phyloP scores from a whole-genome alignment of 768 basidiomycete genomes.

The Suillus hirtellus region DNA sequence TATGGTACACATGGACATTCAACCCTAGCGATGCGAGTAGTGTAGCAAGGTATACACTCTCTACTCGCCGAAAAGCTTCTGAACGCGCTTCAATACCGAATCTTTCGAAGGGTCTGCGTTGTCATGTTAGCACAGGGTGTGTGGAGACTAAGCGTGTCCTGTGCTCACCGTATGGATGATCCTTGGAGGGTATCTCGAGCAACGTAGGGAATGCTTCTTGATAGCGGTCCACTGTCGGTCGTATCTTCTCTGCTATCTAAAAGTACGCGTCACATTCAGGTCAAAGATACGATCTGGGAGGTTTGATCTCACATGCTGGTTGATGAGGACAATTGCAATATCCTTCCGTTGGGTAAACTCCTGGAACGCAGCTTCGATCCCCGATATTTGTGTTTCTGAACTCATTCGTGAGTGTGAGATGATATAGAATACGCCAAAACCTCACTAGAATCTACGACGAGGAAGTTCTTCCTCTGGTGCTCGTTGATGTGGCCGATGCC shows the following conservation, averaged over 20 bases:
- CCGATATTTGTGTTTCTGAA: slow-evolving; percentile 85
- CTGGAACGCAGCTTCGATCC: slow-evolving; percentile 90
- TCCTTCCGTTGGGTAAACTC: slow-evolving; percentile 95
- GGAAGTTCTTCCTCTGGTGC: slow-evolving; percentile 95
- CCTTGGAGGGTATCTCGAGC: slow-evolving; percentile 97
- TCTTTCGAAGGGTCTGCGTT: slow-evolving; percentile 91
- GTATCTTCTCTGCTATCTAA: slow-evolving; percentile 95
- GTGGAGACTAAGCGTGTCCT: slow-evolving; percentile 6
- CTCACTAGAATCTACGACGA: slow-evolving; percentile 92
- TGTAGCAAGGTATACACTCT: slow-evolving; percentile 12
- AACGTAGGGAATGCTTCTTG: slow-evolving; percentile 95
- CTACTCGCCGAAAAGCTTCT: slow-evolving; percentile 94
- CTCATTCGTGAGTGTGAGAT: slow-evolving; percentile 15
- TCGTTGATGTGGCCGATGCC: slow-evolving; percentile 92
- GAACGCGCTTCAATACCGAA: slow-evolving; percentile 92
- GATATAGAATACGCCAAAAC: slow-evolving; percentile 15
- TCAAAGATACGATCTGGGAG: slow-evolving; percentile 9
- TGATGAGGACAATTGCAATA: slow-evolving; percentile 94
- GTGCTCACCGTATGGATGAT: slow-evolving; percentile 90
- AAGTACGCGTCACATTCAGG: slow-evolving; percentile 12
- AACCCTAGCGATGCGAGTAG: slow-evolving; percentile 16
- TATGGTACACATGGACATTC: slow-evolving; percentile 23
- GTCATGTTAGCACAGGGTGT: slow-evolving; percentile 4
- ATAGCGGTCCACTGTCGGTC: slow-evolving; percentile 93
- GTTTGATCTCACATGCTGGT: slow-evolving; percentile 81